Evolutionary conservation across 2,329 filamentous ascomycete species (phyloP).

Genomic region (Fusarium clavum): DNA sequence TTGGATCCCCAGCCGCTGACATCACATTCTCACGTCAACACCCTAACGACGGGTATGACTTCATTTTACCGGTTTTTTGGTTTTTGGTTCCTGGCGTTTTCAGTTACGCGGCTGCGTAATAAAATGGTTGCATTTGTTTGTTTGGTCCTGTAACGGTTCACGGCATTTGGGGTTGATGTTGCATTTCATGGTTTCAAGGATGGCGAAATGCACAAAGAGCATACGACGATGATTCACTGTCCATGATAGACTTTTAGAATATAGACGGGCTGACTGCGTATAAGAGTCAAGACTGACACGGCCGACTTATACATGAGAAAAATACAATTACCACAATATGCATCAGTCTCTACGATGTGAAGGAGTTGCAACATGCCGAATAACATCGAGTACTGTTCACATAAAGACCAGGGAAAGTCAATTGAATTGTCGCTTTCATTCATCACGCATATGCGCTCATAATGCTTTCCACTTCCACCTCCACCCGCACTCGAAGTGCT

Average conservation of each 20-base stretch:
- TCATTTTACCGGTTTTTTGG: neutral
- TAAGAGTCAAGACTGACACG: slow-evolving; percentile 3
- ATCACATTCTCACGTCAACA: neutral
- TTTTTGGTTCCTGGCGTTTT: slow-evolving; percentile 21
- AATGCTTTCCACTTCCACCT: slow-evolving; percentile 14
- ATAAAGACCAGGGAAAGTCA: neutral
- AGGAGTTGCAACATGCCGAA: neutral
- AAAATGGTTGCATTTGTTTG: slow-evolving; percentile 17
- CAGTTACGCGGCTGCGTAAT: slow-evolving; percentile 10
- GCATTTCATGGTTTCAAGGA: slow-evolving; percentile 11
- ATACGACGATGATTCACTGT: slow-evolving; percentile 19
- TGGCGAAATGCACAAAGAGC: slow-evolving; percentile 17
- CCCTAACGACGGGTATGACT: neutral
- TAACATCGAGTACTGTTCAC: neutral
- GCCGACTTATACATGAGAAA: neutral
- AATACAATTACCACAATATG: neutral
- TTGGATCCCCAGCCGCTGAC: neutral
- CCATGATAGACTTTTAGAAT: slow-evolving; percentile 31
- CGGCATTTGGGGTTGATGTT: slow-evolving; percentile 7
- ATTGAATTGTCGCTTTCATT: slow-evolving; percentile 43
- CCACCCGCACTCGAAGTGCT: neutral
- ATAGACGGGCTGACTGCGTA: slow-evolving; percentile 16
- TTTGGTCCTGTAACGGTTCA: slow-evolving; percentile 14
- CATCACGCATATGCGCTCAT: slow-evolving; percentile 42
- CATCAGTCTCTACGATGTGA: neutral